Base-by-base conservation (phyloP, 2,329 filamentous ascomycete genomes). In the Fusarium albosuccineum region DNA sequence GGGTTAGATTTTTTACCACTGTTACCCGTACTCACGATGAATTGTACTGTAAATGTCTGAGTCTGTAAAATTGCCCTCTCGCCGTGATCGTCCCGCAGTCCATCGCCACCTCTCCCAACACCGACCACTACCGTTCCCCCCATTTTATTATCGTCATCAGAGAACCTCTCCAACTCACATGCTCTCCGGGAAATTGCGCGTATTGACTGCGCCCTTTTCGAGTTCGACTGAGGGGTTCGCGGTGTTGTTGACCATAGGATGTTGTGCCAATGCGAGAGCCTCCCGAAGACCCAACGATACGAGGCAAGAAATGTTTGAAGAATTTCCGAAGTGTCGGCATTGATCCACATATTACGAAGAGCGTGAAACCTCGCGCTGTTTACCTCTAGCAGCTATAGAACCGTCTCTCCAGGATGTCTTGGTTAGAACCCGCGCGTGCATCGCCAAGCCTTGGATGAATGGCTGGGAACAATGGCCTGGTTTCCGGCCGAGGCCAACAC, bases 321-420 rank as follows among this genome's bases (percentile, higher is more conserved):
- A 80, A 80, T 37, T 74, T 76, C 26, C 77, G 76, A 9, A 80
- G 51, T 1, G 79, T 80, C 1, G 79, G 78, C 58, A 80, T 75
- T 48, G 77, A 80, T 54, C 76, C 77, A 69, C 78, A 81, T 54
- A 81, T 78, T 59, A 81, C 69, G 53, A 80, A 76, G 3, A 81
- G 48, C 34, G 48, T 51, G 48, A 51, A 51, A 51, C 48, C 9
- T 16, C 33, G 34, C 30, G 22, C 26, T 27, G 34, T 37, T 22
- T 30, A n/a, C 40, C 34, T 22, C 16, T 40, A 9, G 11, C 37
- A 26, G 26, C 16, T 34, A 17, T 29, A 54, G 27, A 17, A 7
- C 30, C 30, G n/a, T 33, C 10, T 46, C 22, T 29, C 34, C 6
- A 42, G 30, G 29, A 34, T 44, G 10, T 14, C 9, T 22, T 26